Percentiles rank a stretch among this genome's conserved stretches.
These are phyloP conservation scores for Aquilaria malaccensis DNA, from an alignment of 345 rosid species.

Conservation along the genomic window DNA sequence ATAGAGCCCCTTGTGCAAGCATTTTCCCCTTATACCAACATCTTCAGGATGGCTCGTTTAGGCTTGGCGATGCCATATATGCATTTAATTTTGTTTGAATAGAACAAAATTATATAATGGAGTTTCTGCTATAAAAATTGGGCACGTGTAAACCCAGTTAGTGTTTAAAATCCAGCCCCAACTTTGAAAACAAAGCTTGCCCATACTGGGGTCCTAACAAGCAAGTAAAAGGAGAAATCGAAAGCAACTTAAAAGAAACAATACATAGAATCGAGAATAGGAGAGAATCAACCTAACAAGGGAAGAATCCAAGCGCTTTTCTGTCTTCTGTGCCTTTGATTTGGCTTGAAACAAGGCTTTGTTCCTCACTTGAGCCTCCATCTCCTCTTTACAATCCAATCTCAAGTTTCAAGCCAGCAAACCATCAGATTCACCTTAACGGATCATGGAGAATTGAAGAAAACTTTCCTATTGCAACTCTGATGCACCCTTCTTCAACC, in stretches of 20 bases:
- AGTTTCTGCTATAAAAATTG: background rate
- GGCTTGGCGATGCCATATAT: too few relatives aligned
- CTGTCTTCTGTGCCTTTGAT: slow-evolving; percentile 78
- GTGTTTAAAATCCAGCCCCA: background rate
- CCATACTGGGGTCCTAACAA: background rate
- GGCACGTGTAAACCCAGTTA: background rate
- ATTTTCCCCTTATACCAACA: too few relatives aligned
- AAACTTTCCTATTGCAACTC: too few relatives aligned
- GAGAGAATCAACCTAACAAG: slow-evolving; percentile 53
- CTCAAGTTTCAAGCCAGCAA: too few relatives aligned
- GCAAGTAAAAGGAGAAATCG: background rate
- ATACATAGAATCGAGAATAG: background rate
- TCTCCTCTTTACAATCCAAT: slow-evolving; percentile 8
- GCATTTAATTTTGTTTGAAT: too few relatives aligned
- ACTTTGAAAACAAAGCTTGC: background rate
- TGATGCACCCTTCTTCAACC: too few relatives aligned
- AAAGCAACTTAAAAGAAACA: background rate
- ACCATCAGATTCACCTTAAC: background rate
- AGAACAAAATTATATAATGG: background rate
- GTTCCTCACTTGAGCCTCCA: slow-evolving; percentile 79
- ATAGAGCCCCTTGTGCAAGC: too few relatives aligned
- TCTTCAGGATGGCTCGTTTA: too few relatives aligned
- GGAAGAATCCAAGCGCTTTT: slow-evolving; percentile 76
- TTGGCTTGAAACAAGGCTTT: slow-evolving; percentile 86
- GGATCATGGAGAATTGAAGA: too few relatives aligned